A percentile compares a stretch with the other conserved stretches of the same genome.
These are phyloP conservation scores for Striga hermonthica DNA, from an alignment of 305 asterid genomes.

Conservation along the genomic window DNA sequence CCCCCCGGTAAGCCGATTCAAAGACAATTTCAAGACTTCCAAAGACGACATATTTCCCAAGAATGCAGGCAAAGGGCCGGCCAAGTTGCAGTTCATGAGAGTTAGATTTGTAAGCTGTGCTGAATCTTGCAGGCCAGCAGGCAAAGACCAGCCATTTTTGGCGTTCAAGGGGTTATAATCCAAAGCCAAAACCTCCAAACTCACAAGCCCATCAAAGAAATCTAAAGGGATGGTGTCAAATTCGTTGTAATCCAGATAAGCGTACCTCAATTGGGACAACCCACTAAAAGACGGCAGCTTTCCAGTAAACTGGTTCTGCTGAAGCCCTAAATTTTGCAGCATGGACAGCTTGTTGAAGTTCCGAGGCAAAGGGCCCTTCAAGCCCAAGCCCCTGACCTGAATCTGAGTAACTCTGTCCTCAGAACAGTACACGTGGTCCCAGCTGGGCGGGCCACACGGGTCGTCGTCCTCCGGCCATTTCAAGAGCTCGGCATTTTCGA, in stretches of 20 bases:
- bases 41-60: constrained; percentile 70
- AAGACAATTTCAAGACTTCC: constrained; percentile 59
- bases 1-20: constrained; percentile 55
- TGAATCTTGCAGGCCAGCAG: constrained; percentile 55
- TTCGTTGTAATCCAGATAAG: constrained; percentile 71
- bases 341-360: constrained; percentile 58
- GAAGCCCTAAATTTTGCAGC: constrained; percentile 66
- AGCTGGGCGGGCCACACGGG: constrained; percentile 82
- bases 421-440: constrained; percentile 67
- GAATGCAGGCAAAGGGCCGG: constrained; percentile 75
- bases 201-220: constrained; percentile 70
- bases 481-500: constrained; percentile 71
- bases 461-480: constrained; percentile 67
- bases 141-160: constrained; percentile 65
- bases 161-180: constrained; percentile 69
- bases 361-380: constrained; percentile 71
- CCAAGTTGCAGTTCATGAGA: constrained; percentile 57
- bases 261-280: constrained; percentile 56
- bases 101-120: constrained; percentile 71
- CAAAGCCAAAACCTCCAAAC: constrained; percentile 76
- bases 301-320: constrained; percentile 64
- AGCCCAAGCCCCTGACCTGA: constrained; percentile 71
- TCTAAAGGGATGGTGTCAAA: constrained; percentile 74
- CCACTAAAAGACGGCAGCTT: constrained; percentile 76
- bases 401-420: constrained; percentile 65